These are phyloP conservation scores for Mycena sp. DNA, from an alignment of 1,284 basidiomycete species.

Conservation along the genomic window DNA sequence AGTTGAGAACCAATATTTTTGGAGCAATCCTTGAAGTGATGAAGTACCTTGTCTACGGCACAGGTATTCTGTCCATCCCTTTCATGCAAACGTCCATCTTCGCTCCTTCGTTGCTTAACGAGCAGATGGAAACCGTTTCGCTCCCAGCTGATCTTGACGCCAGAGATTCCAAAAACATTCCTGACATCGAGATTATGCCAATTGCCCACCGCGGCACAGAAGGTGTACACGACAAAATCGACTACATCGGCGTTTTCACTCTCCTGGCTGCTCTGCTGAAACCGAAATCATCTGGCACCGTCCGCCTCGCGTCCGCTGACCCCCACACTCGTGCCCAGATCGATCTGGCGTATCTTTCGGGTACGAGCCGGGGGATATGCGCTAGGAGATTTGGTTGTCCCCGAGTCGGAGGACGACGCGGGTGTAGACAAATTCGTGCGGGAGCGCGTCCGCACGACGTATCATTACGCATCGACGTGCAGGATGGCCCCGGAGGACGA, in stretches of 20 bases:
- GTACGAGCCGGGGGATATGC: constrained; percentile 35
- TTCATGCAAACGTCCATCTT: constrained; percentile 20
- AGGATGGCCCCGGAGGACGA: constrained; percentile 40
- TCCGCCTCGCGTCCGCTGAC: constrained; percentile 49
- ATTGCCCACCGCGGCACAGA: constrained; percentile 35
- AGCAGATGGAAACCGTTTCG: constrained; percentile 1
- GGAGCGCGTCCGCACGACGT: constrained; percentile 29
- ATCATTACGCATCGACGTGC: constrained; percentile 43
- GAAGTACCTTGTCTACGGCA: constrained; percentile 27
- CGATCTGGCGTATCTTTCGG: constrained; percentile 53
- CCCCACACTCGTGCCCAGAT: constrained; percentile 50
- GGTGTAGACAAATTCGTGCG: constrained; percentile 38
- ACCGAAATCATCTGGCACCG: constrained; percentile 34
- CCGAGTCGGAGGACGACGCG: constrained; percentile 34
- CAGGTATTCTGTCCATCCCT: constrained; percentile 24
- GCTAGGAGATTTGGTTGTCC: constrained; percentile 34
- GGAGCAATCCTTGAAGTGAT: constrained; percentile 27
- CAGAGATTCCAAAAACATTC: no score
- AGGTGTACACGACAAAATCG: constrained; percentile 45
- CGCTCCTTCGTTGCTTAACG: constrained; percentile 15
- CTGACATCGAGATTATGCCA: constrained; percentile 29
- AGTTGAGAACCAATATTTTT: constrained; percentile 17
- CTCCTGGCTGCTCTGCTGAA: background rate
- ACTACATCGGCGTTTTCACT: background rate
- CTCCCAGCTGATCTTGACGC: no score